Evolutionary conservation across 2,329 filamentous ascomycete genomes (phyloP), one percentile per base, ranked within the genome.

Genomic region (Colletotrichum sp.): DNA sequence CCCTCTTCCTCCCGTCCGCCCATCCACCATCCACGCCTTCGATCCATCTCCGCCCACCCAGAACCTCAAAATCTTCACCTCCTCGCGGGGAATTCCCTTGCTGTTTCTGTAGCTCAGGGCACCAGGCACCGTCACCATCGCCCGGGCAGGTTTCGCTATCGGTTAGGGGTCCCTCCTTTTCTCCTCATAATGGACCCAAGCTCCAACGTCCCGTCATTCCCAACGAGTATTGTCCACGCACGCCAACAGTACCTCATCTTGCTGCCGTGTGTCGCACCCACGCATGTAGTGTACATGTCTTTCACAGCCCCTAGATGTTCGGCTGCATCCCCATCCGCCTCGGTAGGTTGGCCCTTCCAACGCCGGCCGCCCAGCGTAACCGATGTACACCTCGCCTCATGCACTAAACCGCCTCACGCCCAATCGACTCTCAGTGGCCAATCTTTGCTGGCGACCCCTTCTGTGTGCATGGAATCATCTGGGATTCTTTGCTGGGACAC

Each of bases 391-490:
- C 39, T 68, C 44, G 24, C 36, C 34, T 49, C 55, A 59, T 69
- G 69, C 73, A 49, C 70, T 39, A 66, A 76, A 66, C 64, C 70
- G 59, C 59, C 64, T 69, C 64, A 24, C 39, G 4, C 21, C 62
- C 30, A 28, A 30, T 28, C 36, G 52, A 44, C 12, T 65, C 55
- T 34, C 69, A 65, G 24, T 18, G 59, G 66, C 49, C 44, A 26
- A 52, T 49, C 36, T 52, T 52, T 36, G 5, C 36, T 63, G 52
- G 52, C 24, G n/a, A n/a, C 26, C 26, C 26, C 60, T 71, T 71
- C 49, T 66, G 28, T 26, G 44, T 34, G 52, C 72, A 70, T 73
- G 39, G 72, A 32, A 65, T 34, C 44, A 8, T 24, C 49, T 71
- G 16, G 18, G 21, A 65, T 28, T 7, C 6, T 32, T 57, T 44